A percentile compares a stretch with the other conserved stretches of the same genome.
These are phyloP conservation scores for Nepenthes alata DNA, from an alignment of 179 eudicot species.

Conservation along the genomic window DNA sequence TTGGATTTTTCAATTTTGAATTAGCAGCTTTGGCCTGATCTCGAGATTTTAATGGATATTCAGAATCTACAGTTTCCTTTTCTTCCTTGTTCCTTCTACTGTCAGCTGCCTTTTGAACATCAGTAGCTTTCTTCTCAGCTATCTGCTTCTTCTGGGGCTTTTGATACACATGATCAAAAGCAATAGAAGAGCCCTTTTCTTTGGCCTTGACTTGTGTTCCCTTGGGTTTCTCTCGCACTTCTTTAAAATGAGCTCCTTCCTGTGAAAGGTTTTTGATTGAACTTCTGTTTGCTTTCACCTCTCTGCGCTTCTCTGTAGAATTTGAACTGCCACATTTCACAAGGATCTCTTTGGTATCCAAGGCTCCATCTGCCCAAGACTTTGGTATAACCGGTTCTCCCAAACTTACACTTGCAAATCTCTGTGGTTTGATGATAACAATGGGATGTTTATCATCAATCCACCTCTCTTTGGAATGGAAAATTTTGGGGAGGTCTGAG, in stretches of 20 bases:
- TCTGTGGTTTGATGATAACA: constrained; percentile 54
- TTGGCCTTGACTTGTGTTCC: constrained; percentile 7
- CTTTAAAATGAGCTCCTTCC: constrained; percentile 11
- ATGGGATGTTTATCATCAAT: constrained; percentile 40
- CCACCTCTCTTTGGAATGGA: neutral
- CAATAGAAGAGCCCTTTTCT: constrained; percentile 16
- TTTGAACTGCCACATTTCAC: constrained; percentile 13
- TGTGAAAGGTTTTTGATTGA: constrained; percentile 6
- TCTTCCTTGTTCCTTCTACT: constrained; percentile 24
- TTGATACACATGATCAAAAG: constrained; percentile 12
- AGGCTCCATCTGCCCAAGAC: constrained; percentile 9
- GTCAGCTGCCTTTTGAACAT: constrained; percentile 16
- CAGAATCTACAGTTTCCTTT: constrained; percentile 18
- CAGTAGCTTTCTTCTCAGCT: constrained; percentile 20
- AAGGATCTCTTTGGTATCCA: constrained; percentile 14
- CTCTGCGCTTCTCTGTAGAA: constrained; percentile 14
- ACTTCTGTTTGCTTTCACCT: constrained; percentile 10
- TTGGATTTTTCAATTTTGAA: constrained; percentile 14
- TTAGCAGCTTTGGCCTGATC: constrained; percentile 21
- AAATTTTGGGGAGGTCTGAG: constrained; percentile 8
- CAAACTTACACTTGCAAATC: constrained; percentile 11
- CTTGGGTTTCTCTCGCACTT: constrained; percentile 10
- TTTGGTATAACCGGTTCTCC: constrained; percentile 15
- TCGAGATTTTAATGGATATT: constrained; percentile 12
- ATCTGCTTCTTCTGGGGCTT: constrained; percentile 24